phyloP scores from a whole-genome alignment of 1,284 basidiomycete species.

The Takashimella koratensis region DNA sequence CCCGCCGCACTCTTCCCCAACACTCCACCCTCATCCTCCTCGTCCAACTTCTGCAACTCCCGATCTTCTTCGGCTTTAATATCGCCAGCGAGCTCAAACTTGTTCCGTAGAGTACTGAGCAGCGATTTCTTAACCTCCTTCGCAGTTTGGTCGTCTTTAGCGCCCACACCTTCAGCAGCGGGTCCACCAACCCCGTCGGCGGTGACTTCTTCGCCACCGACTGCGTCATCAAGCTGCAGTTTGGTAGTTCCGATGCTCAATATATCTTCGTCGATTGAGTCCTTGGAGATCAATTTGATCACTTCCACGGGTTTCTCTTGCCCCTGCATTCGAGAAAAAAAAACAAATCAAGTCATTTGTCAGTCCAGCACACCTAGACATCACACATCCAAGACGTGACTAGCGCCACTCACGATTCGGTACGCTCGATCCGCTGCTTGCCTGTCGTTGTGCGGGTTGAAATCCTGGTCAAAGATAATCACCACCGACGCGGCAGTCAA shows the following conservation, averaged over 20 bases:
- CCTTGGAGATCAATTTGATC: constrained; percentile 86
- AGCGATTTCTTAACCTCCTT: constrained; percentile 72
- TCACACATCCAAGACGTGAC: no score
- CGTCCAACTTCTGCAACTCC: constrained; percentile 1
- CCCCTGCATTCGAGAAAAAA: constrained; percentile 21
- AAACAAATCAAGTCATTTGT: no score
- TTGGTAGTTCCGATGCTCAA: constrained; percentile 83
- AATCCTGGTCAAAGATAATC: constrained; percentile 97
- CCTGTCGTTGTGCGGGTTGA: constrained; percentile 80
- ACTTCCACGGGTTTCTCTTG: constrained; percentile 53
- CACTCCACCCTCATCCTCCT: constrained; percentile 3
- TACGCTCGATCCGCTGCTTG: constrained; percentile 98
- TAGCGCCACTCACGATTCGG: constrained; percentile 71
- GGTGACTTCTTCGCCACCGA: constrained; percentile 61
- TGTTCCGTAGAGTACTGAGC: constrained; percentile 72
- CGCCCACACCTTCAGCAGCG: constrained; percentile 54
- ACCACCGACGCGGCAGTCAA: constrained; percentile 88
- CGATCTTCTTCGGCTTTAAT: constrained; percentile 8
- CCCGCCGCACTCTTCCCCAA: neutral
- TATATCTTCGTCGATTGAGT: constrained; percentile 96
- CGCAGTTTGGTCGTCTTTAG: constrained; percentile 60
- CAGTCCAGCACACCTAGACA: no score
- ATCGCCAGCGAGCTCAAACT: constrained; percentile 55
- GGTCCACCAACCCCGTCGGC: constrained; percentile 22
- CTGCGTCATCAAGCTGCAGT: constrained; percentile 83